phyloP scores from a whole-genome alignment of 805 yeast genomes.

The Komagataella phaffii region DNA sequence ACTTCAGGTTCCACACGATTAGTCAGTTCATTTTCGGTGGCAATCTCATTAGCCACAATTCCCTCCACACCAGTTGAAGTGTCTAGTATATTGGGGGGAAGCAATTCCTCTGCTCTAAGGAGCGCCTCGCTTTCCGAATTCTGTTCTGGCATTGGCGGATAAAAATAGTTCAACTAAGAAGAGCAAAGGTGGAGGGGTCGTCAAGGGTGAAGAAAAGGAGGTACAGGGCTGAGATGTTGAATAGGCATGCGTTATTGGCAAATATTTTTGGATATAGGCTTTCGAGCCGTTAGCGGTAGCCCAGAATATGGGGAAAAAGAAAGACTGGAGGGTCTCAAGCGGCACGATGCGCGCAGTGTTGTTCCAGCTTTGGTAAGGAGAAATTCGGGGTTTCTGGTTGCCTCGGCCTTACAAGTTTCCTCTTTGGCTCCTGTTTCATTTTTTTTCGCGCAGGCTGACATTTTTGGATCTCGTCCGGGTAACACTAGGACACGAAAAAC shows the following conservation, averaged over 20 bases:
- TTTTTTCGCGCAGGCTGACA: not conserved
- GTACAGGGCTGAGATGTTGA: not conserved
- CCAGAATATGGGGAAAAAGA: not conserved
- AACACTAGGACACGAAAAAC: not conserved
- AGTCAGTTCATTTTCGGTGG: slow-evolving; percentile 1
- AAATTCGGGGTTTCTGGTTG: too few species aligned
- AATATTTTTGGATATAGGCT: not conserved
- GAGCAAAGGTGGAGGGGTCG: not conserved
- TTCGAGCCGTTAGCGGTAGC: not conserved
- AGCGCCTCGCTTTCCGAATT: not conserved
- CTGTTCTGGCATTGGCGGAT: not conserved
- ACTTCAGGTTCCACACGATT: not conserved
- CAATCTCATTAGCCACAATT: slow-evolving; percentile 6
- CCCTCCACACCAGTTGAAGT: slow-evolving; percentile 6
- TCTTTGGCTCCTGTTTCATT: too few species aligned
- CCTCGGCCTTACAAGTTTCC: too few species aligned
- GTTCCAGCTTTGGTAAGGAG: too few species aligned
- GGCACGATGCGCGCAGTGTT: too few species aligned
- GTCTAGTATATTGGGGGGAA: slow-evolving; percentile 1
- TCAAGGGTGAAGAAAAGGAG: not conserved
- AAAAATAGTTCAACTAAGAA: not conserved
- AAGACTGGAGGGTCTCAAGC: too few species aligned
- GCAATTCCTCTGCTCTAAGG: not conserved
- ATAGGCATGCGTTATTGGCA: not conserved
- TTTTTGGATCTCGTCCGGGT: not conserved